These are phyloP conservation scores for Globisporangium parvum DNA, from an alignment of 352 stramenopile species.

Conservation along the genomic window DNA sequence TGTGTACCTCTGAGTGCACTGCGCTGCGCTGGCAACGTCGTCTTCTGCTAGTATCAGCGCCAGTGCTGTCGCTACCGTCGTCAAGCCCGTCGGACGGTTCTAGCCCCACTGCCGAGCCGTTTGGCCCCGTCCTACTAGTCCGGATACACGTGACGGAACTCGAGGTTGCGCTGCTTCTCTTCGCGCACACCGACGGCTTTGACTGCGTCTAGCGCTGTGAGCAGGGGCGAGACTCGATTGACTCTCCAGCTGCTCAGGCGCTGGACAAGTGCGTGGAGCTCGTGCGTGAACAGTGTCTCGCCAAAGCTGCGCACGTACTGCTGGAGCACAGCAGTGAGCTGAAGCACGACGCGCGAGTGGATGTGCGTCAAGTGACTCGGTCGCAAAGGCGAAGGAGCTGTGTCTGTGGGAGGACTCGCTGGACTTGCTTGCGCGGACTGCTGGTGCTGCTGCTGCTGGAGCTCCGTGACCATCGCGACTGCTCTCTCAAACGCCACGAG, in stretches of 20 bases:
- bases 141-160: constrained; percentile 55
- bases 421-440: constrained; percentile 3
- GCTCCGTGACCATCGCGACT: constrained; percentile 8
- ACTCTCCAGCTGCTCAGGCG: constrained; percentile 36
- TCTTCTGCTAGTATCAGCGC: no score
- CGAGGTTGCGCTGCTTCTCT: constrained; percentile 59
- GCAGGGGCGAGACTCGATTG: constrained; percentile 20
- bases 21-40: no score
- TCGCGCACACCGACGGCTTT: constrained; percentile 28
- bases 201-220: constrained; percentile 17
- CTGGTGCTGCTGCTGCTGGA: constrained; percentile 20
- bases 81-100: no score
- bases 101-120: no score
- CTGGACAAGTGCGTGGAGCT: constrained; percentile 20
- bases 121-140: background rate
- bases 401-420: background rate
- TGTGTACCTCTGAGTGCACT: no score
- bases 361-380: constrained; percentile 37
- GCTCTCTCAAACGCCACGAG: constrained; percentile 30
- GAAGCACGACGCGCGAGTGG: constrained; percentile 41
- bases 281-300: constrained; percentile 33
- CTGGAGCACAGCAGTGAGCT: constrained; percentile 30
- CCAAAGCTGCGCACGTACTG: constrained; percentile 33
- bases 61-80: no score
- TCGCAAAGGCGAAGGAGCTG: background rate